These are phyloP conservation scores for Zea mays DNA, from an alignment of 176 grass and related monocot species.

Conservation along the genomic window Zm-B73-REFERENCE-NAM-5.0 NC_050101.1:60297001-60297500, in stretches of 20 bases:
- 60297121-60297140: slow-evolving; percentile 66
- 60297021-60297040: not conserved
- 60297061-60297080: not conserved
- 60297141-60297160: slow-evolving; percentile 82
- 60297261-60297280: slow-evolving; percentile 73
- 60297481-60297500: not conserved
- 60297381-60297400: slow-evolving; percentile 79
- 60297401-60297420: slow-evolving; percentile 54
- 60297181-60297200: slow-evolving; percentile 72
- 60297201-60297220: slow-evolving; percentile 74
- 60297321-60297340: slow-evolving; percentile 89
- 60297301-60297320: slow-evolving; percentile 72
- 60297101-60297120: slow-evolving; percentile 52
- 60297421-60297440: slow-evolving; percentile 51
- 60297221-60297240: slow-evolving; percentile 56
- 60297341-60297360: slow-evolving; percentile 93
- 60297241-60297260: slow-evolving; percentile 69
- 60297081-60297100: slow-evolving; percentile 48
- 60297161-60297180: slow-evolving; percentile 74
- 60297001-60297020: not conserved
- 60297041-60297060: not conserved
- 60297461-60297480: not conserved
- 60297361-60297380: slow-evolving; percentile 93
- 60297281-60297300: slow-evolving; percentile 71
- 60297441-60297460: not conserved